Evolutionary conservation across 140 eudicot species (phyloP).

Genomic region (Cichorium intybus): DNA sequence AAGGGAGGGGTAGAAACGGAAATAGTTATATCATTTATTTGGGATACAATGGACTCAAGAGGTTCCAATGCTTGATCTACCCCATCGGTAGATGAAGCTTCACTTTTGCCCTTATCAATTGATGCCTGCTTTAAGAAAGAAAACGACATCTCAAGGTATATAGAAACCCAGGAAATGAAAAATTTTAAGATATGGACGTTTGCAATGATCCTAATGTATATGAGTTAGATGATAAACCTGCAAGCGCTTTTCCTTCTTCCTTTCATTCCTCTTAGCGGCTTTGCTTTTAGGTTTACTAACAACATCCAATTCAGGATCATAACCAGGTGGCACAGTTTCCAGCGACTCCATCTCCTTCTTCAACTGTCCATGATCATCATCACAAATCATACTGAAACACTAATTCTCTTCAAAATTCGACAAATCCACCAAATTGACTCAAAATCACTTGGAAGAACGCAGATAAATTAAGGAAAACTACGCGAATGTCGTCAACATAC

Average conservation of each 20-base stretch:
- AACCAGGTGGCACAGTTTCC: constrained; percentile 82
- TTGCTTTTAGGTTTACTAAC: constrained; percentile 71
- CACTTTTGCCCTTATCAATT: constrained; percentile 48
- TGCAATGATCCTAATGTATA: neutral
- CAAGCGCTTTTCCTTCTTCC: constrained; percentile 82
- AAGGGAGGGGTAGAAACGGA: constrained; percentile 37
- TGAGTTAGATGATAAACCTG: constrained; percentile 44
- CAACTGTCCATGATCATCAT: constrained; percentile 44
- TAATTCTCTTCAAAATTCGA: neutral
- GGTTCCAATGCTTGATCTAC: constrained; percentile 37
- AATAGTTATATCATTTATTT: constrained; percentile 50
- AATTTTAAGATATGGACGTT: neutral
- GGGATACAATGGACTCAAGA: constrained; percentile 45
- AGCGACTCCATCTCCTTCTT: constrained; percentile 69
- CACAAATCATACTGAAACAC: neutral
- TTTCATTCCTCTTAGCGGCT: constrained; percentile 84
- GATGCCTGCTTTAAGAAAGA: constrained; percentile 54
- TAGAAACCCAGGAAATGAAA: constrained; percentile 5
- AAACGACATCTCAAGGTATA: constrained; percentile 13
- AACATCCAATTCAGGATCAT: constrained; percentile 51
- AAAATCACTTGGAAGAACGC: neutral
- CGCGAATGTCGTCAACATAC: constrained; percentile 23
- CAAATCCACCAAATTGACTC: neutral
- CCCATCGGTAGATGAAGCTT: constrained; percentile 50
- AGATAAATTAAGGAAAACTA: neutral